These are phyloP conservation scores for Plasmodium gonderi DNA, from an alignment of 169 alveolate genomes.

Conservation along the genomic window DNA sequence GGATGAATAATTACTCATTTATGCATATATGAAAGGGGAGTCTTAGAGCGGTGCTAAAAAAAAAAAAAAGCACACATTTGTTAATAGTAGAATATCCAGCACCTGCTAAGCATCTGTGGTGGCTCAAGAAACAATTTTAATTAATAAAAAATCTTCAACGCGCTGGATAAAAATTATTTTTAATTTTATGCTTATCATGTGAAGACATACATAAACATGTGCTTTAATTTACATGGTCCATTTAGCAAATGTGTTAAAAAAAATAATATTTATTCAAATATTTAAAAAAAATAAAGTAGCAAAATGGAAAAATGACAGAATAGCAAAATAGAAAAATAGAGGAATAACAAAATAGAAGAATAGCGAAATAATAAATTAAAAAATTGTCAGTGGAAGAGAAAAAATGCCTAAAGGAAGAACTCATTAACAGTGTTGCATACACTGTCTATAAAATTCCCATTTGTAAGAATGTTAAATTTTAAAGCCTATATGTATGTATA, in stretches of 20 bases:
- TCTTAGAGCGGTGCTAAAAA: neutral
- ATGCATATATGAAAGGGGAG: neutral
- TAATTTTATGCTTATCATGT: neutral
- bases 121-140: neutral
- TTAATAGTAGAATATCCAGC: no score
- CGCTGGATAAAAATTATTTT: neutral
- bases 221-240: neutral
- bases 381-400: neutral
- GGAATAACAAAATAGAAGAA: no score
- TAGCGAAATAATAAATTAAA: no score
- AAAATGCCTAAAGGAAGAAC: neutral
- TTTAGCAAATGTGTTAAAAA: neutral
- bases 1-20: neutral
- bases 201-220: neutral
- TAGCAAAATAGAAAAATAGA: no score
- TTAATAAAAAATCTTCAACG: neutral
- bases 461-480: neutral
- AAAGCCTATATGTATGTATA: neutral
- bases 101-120: no score
- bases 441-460: neutral
- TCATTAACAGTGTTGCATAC: neutral
- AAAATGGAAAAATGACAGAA: no score
- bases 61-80: neutral
- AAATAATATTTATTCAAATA: neutral
- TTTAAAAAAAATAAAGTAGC: neutral